Percentiles rank a stretch among this genome's conserved stretches.
phyloP scores from a whole-genome alignment of 2,329 filamentous ascomycete genomes.

The Gliomastix tumulicola region DNA sequence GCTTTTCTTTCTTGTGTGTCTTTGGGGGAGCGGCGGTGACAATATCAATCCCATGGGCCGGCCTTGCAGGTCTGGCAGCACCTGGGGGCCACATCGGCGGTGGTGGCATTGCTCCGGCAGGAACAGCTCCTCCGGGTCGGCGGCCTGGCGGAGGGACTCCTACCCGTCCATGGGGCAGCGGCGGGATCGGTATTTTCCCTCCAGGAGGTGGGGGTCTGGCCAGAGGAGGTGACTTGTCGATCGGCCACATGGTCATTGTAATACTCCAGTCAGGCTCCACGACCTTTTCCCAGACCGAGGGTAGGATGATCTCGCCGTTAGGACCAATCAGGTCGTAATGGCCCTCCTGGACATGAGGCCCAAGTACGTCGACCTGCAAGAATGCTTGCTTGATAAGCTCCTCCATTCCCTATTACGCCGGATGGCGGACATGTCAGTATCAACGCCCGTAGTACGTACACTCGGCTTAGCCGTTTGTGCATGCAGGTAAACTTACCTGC shows the following conservation, averaged over 20 bases:
- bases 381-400: slow-evolving; percentile 82
- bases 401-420: slow-evolving; percentile 77
- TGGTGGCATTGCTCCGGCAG: no score
- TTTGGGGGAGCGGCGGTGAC: slow-evolving; percentile 4
- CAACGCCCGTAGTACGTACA: neutral
- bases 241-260: slow-evolving; percentile 53
- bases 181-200: slow-evolving; percentile 1
- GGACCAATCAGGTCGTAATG: slow-evolving; percentile 77
- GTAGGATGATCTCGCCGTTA: slow-evolving; percentile 75
- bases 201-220: neutral
- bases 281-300: slow-evolving; percentile 71
- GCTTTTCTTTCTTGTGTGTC: slow-evolving; percentile 6
- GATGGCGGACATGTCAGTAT: neutral
- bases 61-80: no score
- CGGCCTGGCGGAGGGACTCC: no score
- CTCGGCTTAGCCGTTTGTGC: neutral
- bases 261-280: slow-evolving; percentile 62
- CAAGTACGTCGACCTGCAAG: slow-evolving; percentile 68
- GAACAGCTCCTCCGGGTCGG: no score
- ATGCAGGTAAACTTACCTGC: slow-evolving; percentile 54
- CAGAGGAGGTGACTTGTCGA: slow-evolving; percentile 33
- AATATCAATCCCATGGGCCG: no score
- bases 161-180: no score
- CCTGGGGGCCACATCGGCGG: no score
- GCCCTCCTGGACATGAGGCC: slow-evolving; percentile 68